A percentile compares a stretch with the other conserved stretches of the same genome.
These are phyloP conservation scores for Immersiella caudata DNA, from an alignment of 495 filamentous ascomycete genomes.

Conservation along the genomic window DNA sequence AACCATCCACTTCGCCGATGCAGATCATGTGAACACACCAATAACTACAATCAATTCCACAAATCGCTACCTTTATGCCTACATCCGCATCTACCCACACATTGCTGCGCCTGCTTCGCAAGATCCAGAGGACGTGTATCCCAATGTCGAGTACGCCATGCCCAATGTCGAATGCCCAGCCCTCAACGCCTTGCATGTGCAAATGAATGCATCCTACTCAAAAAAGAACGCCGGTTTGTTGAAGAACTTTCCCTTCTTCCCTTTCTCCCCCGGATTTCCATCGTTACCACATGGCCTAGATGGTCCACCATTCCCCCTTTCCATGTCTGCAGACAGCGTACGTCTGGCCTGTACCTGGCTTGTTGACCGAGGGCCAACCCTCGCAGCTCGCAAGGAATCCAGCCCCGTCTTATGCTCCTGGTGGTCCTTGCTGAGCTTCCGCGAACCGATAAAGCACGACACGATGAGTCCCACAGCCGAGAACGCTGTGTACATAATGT, in stretches of 20 bases:
- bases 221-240: conserved; percentile 24
- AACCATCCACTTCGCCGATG: too few species aligned
- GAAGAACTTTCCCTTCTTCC: conserved; percentile 3
- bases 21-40: too few species aligned
- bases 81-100: too few species aligned
- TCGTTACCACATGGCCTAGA: not conserved
- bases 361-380: conserved; percentile 6
- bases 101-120: too few species aligned
- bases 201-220: conserved; percentile 2
- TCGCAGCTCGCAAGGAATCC: conserved; percentile 44
- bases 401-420: conserved; percentile 66
- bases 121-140: too few species aligned
- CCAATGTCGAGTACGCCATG: too few species aligned
- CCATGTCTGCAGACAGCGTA: conserved; percentile 19
- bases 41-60: too few species aligned
- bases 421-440: conserved; percentile 61
- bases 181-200: too few species aligned
- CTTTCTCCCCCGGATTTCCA: not conserved
- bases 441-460: conserved; percentile 57
- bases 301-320: conserved; percentile 14
- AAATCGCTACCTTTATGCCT: too few species aligned
- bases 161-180: too few species aligned
- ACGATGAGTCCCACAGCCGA: conserved; percentile 57
- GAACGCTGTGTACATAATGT: conserved; percentile 65
- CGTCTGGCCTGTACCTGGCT: not conserved